Percentiles rank a stretch among this genome's conserved stretches.
Evolutionary conservation across 176 grass and related monocot genomes (phyloP).

Genomic region (Carex parvula): DNA sequence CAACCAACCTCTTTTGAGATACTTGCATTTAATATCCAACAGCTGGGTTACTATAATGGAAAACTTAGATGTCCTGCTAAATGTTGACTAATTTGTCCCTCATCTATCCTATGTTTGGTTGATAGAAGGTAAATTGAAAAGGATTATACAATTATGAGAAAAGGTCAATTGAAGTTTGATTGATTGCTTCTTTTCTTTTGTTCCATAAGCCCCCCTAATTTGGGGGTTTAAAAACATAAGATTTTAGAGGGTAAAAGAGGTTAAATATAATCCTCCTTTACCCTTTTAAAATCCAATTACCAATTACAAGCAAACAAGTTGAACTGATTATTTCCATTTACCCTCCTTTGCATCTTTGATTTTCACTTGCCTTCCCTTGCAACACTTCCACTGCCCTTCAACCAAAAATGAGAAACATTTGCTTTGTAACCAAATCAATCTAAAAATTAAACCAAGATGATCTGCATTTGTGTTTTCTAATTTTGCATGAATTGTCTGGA

Average conservation of each 20-base stretch:
- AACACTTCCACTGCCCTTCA: neutral
- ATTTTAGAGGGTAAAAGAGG: neutral
- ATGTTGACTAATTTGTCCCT: neutral
- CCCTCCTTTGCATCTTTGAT: neutral
- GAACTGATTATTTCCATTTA: neutral
- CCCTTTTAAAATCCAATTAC: neutral
- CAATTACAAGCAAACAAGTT: neutral
- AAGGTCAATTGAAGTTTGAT: neutral
- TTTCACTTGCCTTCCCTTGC: neutral
- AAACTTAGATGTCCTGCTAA: neutral
- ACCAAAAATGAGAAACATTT: neutral
- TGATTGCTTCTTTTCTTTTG: neutral
- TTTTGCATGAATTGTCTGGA: neutral
- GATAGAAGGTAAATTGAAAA: neutral
- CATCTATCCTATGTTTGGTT: neutral
- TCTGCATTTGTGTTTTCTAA: neutral
- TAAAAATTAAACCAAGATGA: neutral
- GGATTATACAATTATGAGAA: neutral
- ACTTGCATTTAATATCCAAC: neutral
- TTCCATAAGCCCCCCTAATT: neutral
- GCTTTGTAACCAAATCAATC: neutral
- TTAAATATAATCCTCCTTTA: neutral
- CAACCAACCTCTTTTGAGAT: neutral
- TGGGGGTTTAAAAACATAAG: neutral
- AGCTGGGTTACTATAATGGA: neutral